Evolutionary conservation across 768 basidiomycete species (phyloP), one percentile per base, ranked within the genome.

Genomic region (Leucocoprinus leucothites): DNA sequence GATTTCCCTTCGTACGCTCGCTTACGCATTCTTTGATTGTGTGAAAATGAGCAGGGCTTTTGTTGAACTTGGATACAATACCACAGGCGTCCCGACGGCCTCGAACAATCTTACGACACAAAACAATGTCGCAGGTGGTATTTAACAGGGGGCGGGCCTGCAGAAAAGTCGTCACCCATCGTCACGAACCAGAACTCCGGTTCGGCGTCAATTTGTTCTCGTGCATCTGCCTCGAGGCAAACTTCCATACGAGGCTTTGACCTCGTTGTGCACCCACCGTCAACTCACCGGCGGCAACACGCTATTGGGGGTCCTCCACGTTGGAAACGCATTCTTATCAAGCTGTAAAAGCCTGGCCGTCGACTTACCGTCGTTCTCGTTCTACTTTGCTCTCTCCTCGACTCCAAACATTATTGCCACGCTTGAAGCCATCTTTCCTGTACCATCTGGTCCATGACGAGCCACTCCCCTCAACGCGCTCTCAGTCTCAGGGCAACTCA

Each of bases 391-490:
- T 47, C 31, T 56, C 54, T 43, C 18, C 21, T 36, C 18, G 9
- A 19, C 28, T 28, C n/a, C 40, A 56, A 34, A 41, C 18, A 31
- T 19, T 42, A 31, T 42, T 22, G 24, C 25, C 19, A 9, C 40
- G 18, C 26, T 35, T 45, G 34, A 53, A 45, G 43, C 22, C 52
- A 2, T 16, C 41, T 34, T 49, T n/a, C 9, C 47, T 13, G 25
- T 26, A 16, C 26, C n/a, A 35, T 28, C 11, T 53, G 62, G 65
- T 18, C 28, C 52, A 86, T 87, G 85, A 75, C 84, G 31, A 80
- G 72, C 63, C 78, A 80, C 61, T 82, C 82, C 24, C 80, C 82
- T 14, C 80, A 84, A 65, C 82, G 83, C 67, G 69, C 73, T 60
- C 77, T 83, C 63, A 82, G 80, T 66, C 60, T 76, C 11, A 56